Percentiles rank a stretch among this genome's conserved stretches.
Conservation (phyloP, 1,139 yeast species). For the Scheffersomyces quercinus region DNA sequence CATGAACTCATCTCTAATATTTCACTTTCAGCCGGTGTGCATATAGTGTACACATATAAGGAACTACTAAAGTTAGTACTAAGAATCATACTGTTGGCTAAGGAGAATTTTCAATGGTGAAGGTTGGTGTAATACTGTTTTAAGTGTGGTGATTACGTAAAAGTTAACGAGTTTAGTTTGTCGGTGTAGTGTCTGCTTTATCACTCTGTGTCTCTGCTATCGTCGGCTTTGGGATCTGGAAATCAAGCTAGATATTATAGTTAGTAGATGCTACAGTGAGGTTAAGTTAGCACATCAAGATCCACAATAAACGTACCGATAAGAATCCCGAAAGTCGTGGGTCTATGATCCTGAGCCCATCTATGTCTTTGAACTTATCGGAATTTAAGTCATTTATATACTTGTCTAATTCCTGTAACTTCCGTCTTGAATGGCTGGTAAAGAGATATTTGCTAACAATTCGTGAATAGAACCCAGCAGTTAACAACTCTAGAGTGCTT, state of each 20-base stretch:
- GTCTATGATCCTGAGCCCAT: slow-evolving; percentile 44
- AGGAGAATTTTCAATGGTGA: too few species aligned
- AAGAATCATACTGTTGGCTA: too few species aligned
- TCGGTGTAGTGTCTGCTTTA: too few species aligned
- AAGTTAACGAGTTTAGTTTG: too few species aligned
- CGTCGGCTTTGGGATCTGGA: slow-evolving; percentile 39
- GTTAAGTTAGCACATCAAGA: neutral
- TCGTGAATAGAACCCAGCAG: slow-evolving; percentile 35
- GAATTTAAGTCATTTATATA: slow-evolving; percentile 46
- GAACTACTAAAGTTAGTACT: too few species aligned
- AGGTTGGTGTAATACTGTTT: slow-evolving; percentile 20
- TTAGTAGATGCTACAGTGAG: slow-evolving; percentile 7
- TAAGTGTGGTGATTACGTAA: too few species aligned
- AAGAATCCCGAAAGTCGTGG: slow-evolving; percentile 61
- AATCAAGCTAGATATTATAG: slow-evolving; percentile 35
- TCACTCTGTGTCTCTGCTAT: too few species aligned
- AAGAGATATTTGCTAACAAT: slow-evolving; percentile 17
- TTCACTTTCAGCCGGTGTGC: too few species aligned
- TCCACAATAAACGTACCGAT: slow-evolving; percentile 46
- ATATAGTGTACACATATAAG: too few species aligned
- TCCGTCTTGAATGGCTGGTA: slow-evolving; percentile 26
- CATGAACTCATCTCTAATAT: too few species aligned
- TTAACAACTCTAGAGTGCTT: slow-evolving; percentile 46
- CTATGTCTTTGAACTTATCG: slow-evolving; percentile 19
- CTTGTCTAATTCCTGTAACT: slow-evolving; percentile 41